A percentile compares a stretch with the other conserved stretches of the same genome.
Conservation (phyloP, 768 basidiomycete species). For the Austroboletus festivus region DNA sequence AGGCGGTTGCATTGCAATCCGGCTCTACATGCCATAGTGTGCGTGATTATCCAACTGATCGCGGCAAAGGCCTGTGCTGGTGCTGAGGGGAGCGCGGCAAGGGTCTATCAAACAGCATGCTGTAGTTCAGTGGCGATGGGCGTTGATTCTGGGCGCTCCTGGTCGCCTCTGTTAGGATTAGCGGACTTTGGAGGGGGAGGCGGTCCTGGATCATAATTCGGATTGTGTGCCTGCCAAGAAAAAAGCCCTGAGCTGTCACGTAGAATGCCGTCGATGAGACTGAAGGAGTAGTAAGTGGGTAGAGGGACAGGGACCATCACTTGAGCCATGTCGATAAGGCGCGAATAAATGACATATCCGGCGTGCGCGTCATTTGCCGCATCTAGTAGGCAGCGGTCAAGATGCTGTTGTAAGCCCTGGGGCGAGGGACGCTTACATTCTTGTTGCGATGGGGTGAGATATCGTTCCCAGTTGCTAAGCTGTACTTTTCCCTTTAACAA, state of each 20-base stretch:
- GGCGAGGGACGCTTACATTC: slow-evolving; percentile 47
- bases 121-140: not conserved
- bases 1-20: not conserved
- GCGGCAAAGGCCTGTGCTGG: not conserved
- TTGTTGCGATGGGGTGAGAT: slow-evolving; percentile 44
- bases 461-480: slow-evolving; percentile 67
- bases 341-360: slow-evolving; percentile 51
- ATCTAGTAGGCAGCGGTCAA: slow-evolving; percentile 40
- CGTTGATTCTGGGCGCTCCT: not conserved
- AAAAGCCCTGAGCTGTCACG: slow-evolving; percentile 34
- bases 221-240: slow-evolving; percentile 58
- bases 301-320: slow-evolving; percentile 32
- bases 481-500: slow-evolving; percentile 60
- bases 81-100: not conserved
- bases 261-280: slow-evolving; percentile 45
- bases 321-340: slow-evolving; percentile 42
- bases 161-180: slow-evolving; percentile 7
- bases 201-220: slow-evolving; percentile 70
- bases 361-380: slow-evolving; percentile 73
- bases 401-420: not conserved
- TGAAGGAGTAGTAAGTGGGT: slow-evolving; percentile 54
- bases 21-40: not conserved
- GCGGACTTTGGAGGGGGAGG: slow-evolving; percentile 48
- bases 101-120: not conserved
- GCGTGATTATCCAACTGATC: not conserved